Evolutionary conservation across 176 grass and related monocot species (phyloP).

Genomic region (Raddia guianensis): DNA sequence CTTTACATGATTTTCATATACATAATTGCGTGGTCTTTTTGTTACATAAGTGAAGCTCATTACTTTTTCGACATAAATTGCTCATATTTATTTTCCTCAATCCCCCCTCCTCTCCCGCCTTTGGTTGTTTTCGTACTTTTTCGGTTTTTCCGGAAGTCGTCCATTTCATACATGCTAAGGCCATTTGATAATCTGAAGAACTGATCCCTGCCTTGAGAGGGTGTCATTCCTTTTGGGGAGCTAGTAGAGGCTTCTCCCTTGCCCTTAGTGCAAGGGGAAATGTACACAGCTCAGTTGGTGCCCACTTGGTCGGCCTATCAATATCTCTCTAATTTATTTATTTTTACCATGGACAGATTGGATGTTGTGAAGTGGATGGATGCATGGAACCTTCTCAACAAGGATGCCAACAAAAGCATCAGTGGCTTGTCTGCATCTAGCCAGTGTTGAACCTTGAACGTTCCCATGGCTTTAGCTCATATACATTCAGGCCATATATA

Average conservation of each 20-base stretch:
- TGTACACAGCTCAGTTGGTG: slow-evolving; percentile 30
- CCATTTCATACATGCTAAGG: not conserved
- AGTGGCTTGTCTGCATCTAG: not conserved
- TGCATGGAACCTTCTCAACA: slow-evolving; percentile 12
- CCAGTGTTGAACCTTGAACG: slow-evolving; percentile 22
- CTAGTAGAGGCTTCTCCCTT: not conserved
- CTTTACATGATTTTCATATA: too few relatives aligned
- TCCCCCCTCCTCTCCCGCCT: too few relatives aligned
- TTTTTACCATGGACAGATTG: slow-evolving; percentile 1
- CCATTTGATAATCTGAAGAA: not conserved
- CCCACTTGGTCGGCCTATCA: slow-evolving; percentile 10
- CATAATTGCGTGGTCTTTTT: too few relatives aligned
- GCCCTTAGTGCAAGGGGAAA: not conserved
- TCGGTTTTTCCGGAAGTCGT: too few relatives aligned
- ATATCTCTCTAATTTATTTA: not conserved
- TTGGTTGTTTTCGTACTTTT: too few relatives aligned
- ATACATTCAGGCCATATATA: not conserved
- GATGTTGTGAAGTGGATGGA: slow-evolving; percentile 7
- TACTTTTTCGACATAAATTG: too few relatives aligned
- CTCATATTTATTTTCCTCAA: too few relatives aligned
- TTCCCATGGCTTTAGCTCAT: slow-evolving; percentile 11
- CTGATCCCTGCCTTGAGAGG: slow-evolving; percentile 29
- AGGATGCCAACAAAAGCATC: slow-evolving; percentile 14
- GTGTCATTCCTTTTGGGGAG: slow-evolving; percentile 35
- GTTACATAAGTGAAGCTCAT: too few relatives aligned